Conservation (phyloP, 2,329 filamentous ascomycete genomes). For the Mycosphaerella sp. region DNA sequence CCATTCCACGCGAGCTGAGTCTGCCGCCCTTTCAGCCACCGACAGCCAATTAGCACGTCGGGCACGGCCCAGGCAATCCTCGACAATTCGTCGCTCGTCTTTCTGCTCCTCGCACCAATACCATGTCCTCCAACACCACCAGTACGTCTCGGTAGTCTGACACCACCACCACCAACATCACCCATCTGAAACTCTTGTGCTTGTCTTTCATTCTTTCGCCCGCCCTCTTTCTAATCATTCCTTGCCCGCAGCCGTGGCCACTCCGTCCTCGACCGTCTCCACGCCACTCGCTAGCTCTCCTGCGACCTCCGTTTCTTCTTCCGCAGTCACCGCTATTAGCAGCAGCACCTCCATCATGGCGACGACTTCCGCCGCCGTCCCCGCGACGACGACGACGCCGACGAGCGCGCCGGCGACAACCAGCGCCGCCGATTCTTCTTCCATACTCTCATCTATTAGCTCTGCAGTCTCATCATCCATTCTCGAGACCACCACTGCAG, state of each 20-base stretch:
- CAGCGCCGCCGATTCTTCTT: conserved; percentile 7
- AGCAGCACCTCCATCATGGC: conserved; percentile 12
- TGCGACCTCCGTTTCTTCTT: conserved; percentile 2
- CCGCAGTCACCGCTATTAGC: background rate
- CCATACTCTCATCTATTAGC: conserved; percentile 15
- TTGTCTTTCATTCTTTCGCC: background rate
- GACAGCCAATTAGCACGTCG: conserved; percentile 3
- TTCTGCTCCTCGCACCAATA: conserved; percentile 5
- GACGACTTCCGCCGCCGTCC: conserved; percentile 1
- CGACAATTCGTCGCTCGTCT: background rate
- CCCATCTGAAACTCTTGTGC: background rate
- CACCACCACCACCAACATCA: background rate
- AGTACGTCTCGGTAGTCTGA: conserved; percentile 6
- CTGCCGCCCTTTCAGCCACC: conserved; percentile 8
- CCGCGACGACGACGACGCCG: background rate
- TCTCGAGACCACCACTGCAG: conserved; percentile 4
- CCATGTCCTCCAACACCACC: conserved; percentile 9
- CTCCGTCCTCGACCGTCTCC: background rate
- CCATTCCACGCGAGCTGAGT: conserved; percentile 9
- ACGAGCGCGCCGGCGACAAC: background rate
- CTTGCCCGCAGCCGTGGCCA: background rate
- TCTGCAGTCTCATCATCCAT: conserved; percentile 15
- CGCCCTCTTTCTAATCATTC: conserved; percentile 5
- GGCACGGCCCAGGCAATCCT: background rate
- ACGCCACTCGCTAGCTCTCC: background rate